Base-by-base conservation (phyloP, 2,329 filamentous ascomycete species). In the Chaetomium olivaceum region DNA sequence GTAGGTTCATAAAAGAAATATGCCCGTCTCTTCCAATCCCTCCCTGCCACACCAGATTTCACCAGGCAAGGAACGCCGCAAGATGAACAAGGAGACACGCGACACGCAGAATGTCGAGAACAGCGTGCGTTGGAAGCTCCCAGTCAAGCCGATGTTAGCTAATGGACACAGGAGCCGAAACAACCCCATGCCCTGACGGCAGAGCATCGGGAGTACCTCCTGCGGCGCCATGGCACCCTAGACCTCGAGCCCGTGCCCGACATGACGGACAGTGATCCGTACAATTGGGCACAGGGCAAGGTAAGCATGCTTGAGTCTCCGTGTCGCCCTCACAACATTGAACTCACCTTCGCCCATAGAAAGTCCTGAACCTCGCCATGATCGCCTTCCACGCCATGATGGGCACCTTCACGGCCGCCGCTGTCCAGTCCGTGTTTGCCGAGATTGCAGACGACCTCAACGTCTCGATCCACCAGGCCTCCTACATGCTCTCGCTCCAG, bases 331-430 rank as follows among this genome's bases (percentile, higher is more conserved):
- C 16, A 6, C 16, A 7, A n/a, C n/a, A n/a, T n/a, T n/a, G n/a
- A n/a, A n/a, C 39, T 48, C n/a, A 48, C 46, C 21, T 23, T 11
- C n/a, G 16, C 5, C 16, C 63, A 48, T 66, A 85, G 82, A 87
- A 86, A 80, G 73, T 77, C 0, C 64, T 76, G 62, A 85, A 87
- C 65, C 75, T 88, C 0, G 63, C 80, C 12, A 78, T 87, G 11
- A 83, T 88, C 19, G 82, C 83, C 0, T 84, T 85, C 70, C 83
- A 87, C 63, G 82, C 83, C 31, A 82, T 82, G 74, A 87, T 87
- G 81, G 79, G 80, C 54, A 84, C 83, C 0, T 86, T 87, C 68
- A 83, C 79, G 1, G 83, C 85, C 0, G 79, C 83, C 0, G 75
- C 79, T 4, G 85, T 87, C 68, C 83, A 85, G 66, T 81, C 82